Evolutionary conservation across 2,329 filamentous ascomycete species (phyloP).

Genomic region (Pestalotiopsis sp.): DNA sequence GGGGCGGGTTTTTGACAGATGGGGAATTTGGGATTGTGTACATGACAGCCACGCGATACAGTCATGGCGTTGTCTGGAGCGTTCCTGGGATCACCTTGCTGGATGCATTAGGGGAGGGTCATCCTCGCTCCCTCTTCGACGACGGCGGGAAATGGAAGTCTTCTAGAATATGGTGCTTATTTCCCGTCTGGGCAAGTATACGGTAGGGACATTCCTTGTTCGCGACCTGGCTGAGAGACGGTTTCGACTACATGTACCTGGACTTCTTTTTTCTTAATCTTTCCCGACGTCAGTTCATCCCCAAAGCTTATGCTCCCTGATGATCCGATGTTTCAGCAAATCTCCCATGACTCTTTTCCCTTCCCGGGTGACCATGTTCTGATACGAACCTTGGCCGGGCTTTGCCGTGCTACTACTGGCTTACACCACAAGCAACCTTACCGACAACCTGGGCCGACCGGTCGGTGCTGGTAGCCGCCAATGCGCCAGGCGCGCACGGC

Average conservation of each 20-base stretch:
- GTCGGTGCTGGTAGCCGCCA: not conserved
- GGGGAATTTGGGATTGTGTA: not conserved
- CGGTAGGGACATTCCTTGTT: not conserved
- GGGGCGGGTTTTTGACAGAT: not conserved
- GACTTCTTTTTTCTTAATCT: not conserved
- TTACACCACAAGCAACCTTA: not conserved
- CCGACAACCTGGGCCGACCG: not conserved
- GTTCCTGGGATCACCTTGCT: not conserved
- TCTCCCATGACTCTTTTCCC: not conserved
- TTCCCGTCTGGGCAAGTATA: not conserved
- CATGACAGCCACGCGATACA: not conserved
- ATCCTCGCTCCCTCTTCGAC: not conserved
- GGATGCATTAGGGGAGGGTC: not conserved
- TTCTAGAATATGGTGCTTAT: conserved; percentile 3
- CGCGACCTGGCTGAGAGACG: not conserved
- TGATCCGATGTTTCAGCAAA: not conserved
- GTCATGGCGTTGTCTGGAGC: no score
- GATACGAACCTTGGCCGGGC: not conserved
- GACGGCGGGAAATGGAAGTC: not conserved
- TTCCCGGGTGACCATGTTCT: not conserved
- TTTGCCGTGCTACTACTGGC: not conserved
- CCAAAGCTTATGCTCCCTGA: not conserved
- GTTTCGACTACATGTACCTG: not conserved
- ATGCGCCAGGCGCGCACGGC: not conserved
- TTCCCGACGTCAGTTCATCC: not conserved